Conservation (phyloP, 805 yeast species). For the Cyberlindnera galapagoensis region DNA sequence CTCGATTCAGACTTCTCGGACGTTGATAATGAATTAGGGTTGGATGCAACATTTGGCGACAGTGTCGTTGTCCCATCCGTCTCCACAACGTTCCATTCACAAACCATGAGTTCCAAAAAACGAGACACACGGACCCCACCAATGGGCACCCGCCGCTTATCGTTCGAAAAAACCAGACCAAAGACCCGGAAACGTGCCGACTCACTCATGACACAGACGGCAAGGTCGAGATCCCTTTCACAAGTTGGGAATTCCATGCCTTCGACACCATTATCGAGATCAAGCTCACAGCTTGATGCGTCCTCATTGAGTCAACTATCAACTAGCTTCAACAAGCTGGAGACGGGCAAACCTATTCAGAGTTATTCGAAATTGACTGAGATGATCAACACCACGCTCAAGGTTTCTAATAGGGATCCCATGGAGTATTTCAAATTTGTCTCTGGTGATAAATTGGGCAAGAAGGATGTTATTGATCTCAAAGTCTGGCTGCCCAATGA, state of each 20-base stretch:
- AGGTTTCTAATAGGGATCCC: slow-evolving; percentile 28
- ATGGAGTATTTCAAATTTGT: slow-evolving; percentile 37
- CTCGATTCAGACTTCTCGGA: slow-evolving; percentile 29
- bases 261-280: too few relatives aligned
- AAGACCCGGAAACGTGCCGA: too few relatives aligned
- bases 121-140: too few relatives aligned
- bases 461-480: slow-evolving; percentile 18
- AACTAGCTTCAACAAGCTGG: slow-evolving; percentile 3
- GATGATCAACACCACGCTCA: slow-evolving; percentile 33
- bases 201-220: too few relatives aligned
- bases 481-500: slow-evolving; percentile 24
- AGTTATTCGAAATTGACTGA: slow-evolving; percentile 34
- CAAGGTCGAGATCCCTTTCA: too few relatives aligned
- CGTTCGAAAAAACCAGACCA: too few relatives aligned
- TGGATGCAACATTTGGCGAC: slow-evolving; percentile 33
- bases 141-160: too few relatives aligned
- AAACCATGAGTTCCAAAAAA: too few relatives aligned
- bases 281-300: too few relatives aligned
- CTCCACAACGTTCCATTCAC: too few relatives aligned
- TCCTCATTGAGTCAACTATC: too few relatives aligned
- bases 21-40: slow-evolving; percentile 32
- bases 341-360: background rate
- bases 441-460: slow-evolving; percentile 22
- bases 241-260: too few relatives aligned
- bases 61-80: slow-evolving; percentile 15